A percentile compares a stretch with the other conserved stretches of the same genome.
Evolutionary conservation across 805 yeast species (phyloP).

Genomic region (Zygotorulaspora sp.): DNA sequence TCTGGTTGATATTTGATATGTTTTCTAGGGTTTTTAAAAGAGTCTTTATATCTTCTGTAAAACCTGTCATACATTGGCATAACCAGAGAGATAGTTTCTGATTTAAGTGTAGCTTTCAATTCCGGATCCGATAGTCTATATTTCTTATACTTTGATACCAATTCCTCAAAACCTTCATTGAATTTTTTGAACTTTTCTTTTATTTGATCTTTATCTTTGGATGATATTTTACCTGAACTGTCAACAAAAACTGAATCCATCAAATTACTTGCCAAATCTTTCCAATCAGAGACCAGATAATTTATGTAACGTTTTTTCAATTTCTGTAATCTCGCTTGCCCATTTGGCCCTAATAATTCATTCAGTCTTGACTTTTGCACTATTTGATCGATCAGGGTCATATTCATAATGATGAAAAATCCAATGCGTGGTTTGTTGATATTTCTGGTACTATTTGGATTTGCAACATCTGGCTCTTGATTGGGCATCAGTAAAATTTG

Average conservation of each 20-base stretch:
- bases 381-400: slow-evolving; percentile 70
- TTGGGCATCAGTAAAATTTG: slow-evolving; percentile 34
- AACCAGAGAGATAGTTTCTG: slow-evolving; percentile 67
- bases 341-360: slow-evolving; percentile 50
- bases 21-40: slow-evolving; percentile 36
- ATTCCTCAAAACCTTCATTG: slow-evolving; percentile 77
- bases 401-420: slow-evolving; percentile 62
- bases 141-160: slow-evolving; percentile 59
- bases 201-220: slow-evolving; percentile 74
- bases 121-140: slow-evolving; percentile 63
- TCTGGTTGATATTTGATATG: slow-evolving; percentile 36
- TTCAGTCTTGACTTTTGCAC: slow-evolving; percentile 55
- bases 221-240: slow-evolving; percentile 45
- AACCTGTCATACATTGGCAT: slow-evolving; percentile 82
- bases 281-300: slow-evolving; percentile 75
- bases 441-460: slow-evolving; percentile 20
- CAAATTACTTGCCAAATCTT: slow-evolving; percentile 64
- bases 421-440: slow-evolving; percentile 50
- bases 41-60: slow-evolving; percentile 54
- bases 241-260: slow-evolving; percentile 70
- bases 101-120: slow-evolving; percentile 57
- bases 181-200: slow-evolving; percentile 82
- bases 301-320: slow-evolving; percentile 71
- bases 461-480: slow-evolving; percentile 24
- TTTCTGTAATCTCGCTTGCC: slow-evolving; percentile 59